Conservation (phyloP, 768 basidiomycete species). For the Mrakia blollopis region DNA sequence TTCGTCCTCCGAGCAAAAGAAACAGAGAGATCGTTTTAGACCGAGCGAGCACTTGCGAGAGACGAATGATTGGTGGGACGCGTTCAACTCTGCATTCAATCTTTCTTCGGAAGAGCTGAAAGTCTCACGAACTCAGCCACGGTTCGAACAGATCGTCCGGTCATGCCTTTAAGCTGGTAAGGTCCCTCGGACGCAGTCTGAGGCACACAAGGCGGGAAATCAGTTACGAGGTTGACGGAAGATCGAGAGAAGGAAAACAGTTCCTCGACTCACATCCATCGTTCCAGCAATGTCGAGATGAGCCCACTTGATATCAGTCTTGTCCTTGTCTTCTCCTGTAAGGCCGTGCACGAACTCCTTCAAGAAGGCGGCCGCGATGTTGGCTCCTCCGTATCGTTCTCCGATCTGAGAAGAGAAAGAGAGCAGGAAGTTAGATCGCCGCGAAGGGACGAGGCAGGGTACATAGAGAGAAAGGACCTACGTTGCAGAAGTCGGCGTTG, state of each 20-base stretch:
- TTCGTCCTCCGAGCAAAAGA: no score
- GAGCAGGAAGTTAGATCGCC: background rate
- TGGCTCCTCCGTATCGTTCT: constrained; percentile 64
- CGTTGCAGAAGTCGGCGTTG: constrained; percentile 79
- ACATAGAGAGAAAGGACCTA: constrained; percentile 39
- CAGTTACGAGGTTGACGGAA: background rate
- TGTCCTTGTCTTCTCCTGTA: constrained; percentile 56
- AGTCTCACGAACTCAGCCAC: constrained; percentile 3
- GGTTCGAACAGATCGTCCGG: constrained; percentile 64
- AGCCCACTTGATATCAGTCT: constrained; percentile 66
- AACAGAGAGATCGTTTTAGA: no score
- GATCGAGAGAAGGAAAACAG: background rate
- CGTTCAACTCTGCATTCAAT: background rate
- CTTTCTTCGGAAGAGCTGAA: background rate
- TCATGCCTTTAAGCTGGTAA: constrained; percentile 72
- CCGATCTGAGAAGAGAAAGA: constrained; percentile 53
- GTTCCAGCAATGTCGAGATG: constrained; percentile 69
- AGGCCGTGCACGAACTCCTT: constrained; percentile 56
- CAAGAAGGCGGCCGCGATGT: constrained; percentile 81
- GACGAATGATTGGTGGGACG: no score
- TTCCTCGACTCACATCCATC: constrained; percentile 2
- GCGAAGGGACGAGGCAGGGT: background rate
- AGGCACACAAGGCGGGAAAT: background rate
- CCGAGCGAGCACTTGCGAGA: no score
- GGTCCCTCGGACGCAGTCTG: constrained; percentile 55